Base-by-base conservation (phyloP, 768 basidiomycete species). In the Pleurotus sapidus region DNA sequence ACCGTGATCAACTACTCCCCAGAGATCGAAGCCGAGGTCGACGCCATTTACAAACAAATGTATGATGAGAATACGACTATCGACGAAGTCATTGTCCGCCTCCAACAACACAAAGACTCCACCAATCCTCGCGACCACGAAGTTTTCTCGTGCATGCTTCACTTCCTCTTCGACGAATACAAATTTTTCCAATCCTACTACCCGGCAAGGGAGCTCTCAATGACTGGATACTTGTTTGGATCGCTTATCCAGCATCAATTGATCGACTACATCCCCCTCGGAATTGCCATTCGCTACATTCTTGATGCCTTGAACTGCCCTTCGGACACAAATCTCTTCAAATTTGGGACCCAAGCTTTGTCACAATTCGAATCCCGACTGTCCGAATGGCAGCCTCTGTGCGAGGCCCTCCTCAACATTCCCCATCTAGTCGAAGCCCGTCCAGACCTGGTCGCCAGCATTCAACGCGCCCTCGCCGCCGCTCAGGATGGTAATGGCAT, bases 91-190 rank as follows among this genome's bases (percentile, higher is more conserved):
- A 91, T 98, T 60, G 74, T 82, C 24, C 86, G 94, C 74, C 85
- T 99, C 24, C 89, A 92, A 72, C 84, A 87, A 55, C 84, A 87
- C 76, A 94, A 95, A 68, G 84, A 82, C 49, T 95, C 95, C 27
- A 79, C 83, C 30, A 91, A 89, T 63, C 74, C 87, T 46, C 86
- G 87, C 56, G 95, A 98, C 64, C 93, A 96, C 69, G 94, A 98
- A 73, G 85, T 97, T 60, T 98, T 98, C 68, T 97, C 95, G n/a
- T 98, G 95, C 84, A 97, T 97, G 87, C 88, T 99, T 50, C 95
- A 98, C 76, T 96, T 97, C 79, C 84, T 99, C 45, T 98, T 99
- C 74, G 97, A 98, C 84, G 97, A 99, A 75, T 97, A 97, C 85
- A 95, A 95, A 67, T 99, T 98, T 80, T 97, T 98, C 84, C 93